Conservation (phyloP, 129 eudicot species). For the Artemisia annua region DNA sequence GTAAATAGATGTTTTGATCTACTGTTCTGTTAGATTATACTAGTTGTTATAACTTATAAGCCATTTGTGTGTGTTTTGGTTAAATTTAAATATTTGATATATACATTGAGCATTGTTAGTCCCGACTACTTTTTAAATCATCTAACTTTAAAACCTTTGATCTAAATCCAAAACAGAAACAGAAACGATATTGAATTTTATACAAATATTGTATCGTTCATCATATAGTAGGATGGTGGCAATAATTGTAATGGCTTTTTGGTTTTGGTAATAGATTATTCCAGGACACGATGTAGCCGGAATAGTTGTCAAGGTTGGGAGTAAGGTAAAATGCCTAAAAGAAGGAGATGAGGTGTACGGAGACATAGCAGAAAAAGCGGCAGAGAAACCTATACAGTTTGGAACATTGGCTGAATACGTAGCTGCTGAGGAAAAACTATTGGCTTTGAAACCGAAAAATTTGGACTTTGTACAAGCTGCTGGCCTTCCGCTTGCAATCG, state of each 20-base stretch:
- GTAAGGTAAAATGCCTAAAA: conserved; percentile 29
- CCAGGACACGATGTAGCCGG: conserved; percentile 45
- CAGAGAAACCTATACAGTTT: conserved; percentile 32
- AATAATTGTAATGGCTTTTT: neutral
- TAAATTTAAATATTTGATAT: neutral
- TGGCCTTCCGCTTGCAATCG: conserved; percentile 40
- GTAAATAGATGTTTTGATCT: neutral
- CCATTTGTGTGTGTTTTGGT: neutral
- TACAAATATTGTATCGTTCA: neutral
- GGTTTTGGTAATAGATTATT: conserved; percentile 23
- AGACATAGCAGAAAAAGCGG: conserved; percentile 28
- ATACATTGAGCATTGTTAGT: no score
- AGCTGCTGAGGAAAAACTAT: conserved; percentile 36
- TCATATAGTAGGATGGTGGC: neutral
- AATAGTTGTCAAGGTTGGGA: conserved; percentile 38
- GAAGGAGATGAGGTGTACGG: conserved; percentile 44
- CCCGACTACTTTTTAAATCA: no score
- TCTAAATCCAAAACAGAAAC: neutral
- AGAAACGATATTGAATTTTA: neutral
- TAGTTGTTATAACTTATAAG: no score
- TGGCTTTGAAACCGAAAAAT: conserved; percentile 38
- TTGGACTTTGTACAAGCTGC: conserved; percentile 35
- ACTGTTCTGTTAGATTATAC: neutral
- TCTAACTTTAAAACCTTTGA: no score
- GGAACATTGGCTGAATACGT: conserved; percentile 41